Base-by-base conservation (phyloP, 2,329 filamentous ascomycete species). In the Tolypocladium endophyticum region DNA sequence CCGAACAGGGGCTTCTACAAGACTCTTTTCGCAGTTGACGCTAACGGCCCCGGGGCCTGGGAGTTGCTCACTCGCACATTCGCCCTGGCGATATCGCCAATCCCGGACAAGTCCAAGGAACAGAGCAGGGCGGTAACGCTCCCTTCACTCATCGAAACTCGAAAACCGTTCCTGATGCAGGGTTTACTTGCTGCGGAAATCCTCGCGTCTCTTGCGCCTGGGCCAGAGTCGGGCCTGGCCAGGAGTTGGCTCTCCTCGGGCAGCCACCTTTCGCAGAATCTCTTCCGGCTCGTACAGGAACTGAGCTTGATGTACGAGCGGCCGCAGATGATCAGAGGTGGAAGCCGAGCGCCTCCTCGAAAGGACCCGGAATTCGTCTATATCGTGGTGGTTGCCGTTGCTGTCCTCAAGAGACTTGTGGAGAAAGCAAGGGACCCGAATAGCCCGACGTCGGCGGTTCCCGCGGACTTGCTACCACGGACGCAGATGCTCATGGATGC, bases 121-220 rank as follows among this genome's bases (percentile, higher is more conserved):
- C 75, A 81, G 50, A 80, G 81, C 20, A 84, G 86, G 43, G 81
- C 83, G 20, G 79, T 82, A 2, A 81, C 82, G 61, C 72, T 87
- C 33, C 75, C 88, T 0, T 82, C 86, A 0, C 81, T 92, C 6
- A 83, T 94, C 6, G 92, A 97, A 70, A 85, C 84, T 4, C 86
- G 94, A 60, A 96, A 96, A 73, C 88, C 94, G 0, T 87, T 91
- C 67, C 77, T 99, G 14, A 94, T 96, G 82, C 94, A 99, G 74
- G 92, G 92, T 1, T 84, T 97, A 67, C 80, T 97, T 7, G 89
- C 92, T 1, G 92, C 91, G 0, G 92, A 97, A 65, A 95, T 97
- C 57, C 76, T 97, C 3, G 86, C 91, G 0, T 87, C 87, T 12
- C 79, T 97, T 16, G 84, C 86, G 3, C 87, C 87, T 2, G 82